Evolutionary conservation across 2,329 filamentous ascomycete genomes (phyloP).

Genomic region (Trichoderma atroviride): DNA sequence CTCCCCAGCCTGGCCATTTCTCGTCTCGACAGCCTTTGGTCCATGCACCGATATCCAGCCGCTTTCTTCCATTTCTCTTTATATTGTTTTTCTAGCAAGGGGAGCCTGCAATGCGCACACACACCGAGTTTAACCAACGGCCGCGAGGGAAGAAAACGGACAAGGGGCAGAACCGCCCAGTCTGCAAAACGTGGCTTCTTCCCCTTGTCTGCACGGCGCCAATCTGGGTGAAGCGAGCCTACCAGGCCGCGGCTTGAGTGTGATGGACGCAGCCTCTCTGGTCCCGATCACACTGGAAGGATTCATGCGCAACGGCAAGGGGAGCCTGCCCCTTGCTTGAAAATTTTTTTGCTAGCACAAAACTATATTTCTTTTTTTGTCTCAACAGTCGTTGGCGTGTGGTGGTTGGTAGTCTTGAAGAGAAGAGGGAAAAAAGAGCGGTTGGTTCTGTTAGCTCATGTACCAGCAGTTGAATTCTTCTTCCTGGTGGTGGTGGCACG

Average conservation of each 20-base stretch:
- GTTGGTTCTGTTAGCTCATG: background rate
- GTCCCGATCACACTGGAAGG: background rate
- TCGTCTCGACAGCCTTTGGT: conserved; percentile 1
- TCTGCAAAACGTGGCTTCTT: conserved; percentile 5
- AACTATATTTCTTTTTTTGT: conserved; percentile 1
- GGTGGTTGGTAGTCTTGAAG: background rate
- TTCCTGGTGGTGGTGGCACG: background rate
- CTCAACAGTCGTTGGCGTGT: background rate
- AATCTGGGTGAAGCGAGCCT: conserved; percentile 20
- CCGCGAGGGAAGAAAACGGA: background rate
- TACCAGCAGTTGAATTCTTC: background rate
- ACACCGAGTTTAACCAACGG: background rate
- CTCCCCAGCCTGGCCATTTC: background rate
- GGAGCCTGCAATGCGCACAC: background rate
- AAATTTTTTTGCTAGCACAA: conserved; percentile 4
- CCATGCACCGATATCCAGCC: background rate
- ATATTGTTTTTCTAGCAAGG: background rate
- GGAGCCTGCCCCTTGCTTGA: conserved; percentile 18
- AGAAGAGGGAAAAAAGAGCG: background rate
- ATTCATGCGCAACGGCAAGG: conserved; percentile 1
- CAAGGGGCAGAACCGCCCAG: background rate
- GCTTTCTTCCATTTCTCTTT: background rate
- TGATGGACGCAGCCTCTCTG: conserved; percentile 19
- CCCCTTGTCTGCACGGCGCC: conserved; percentile 22
- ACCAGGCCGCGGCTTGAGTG: conserved; percentile 16